These are phyloP conservation scores for Ceratocystis destructans DNA, from an alignment of 2,329 filamentous ascomycete species.

Conservation along the genomic window DNA sequence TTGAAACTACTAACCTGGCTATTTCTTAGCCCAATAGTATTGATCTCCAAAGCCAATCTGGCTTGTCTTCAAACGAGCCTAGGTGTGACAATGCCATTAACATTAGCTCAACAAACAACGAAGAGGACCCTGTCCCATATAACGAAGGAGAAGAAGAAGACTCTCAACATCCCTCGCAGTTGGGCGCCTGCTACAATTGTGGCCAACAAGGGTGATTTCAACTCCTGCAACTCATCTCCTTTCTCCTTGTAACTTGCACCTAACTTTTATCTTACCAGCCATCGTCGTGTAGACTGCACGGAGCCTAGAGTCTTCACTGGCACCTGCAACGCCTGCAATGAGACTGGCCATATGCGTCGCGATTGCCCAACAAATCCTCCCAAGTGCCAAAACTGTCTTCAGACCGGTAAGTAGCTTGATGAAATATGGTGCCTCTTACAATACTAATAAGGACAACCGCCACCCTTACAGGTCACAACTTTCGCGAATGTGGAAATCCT, in stretches of 20 bases:
- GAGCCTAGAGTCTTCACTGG: conserved; percentile 22
- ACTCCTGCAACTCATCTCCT: neutral
- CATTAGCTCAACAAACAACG: neutral
- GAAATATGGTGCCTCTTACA: no score
- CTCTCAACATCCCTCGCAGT: neutral
- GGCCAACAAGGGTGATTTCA: neutral
- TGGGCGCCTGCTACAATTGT: neutral
- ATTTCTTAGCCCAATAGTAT: neutral
- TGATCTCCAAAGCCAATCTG: neutral
- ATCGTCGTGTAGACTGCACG: conserved; percentile 27
- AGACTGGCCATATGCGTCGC: conserved; percentile 40
- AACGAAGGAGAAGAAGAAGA: no score
- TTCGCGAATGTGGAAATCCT: conserved; percentile 43
- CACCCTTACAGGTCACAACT: conserved; percentile 37
- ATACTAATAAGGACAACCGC: neutral
- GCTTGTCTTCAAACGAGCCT: neutral
- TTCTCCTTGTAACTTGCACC: neutral
- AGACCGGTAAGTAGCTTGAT: conserved; percentile 38
- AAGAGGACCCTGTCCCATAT: neutral
- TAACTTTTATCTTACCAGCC: conserved; percentile 13
- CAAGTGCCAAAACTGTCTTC: conserved; percentile 45
- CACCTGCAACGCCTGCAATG: conserved; percentile 34
- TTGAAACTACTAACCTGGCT: neutral
- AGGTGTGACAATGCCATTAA: neutral
- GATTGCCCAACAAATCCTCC: conserved; percentile 50